These are phyloP conservation scores for Paraconiothyrium sp. DNA, from an alignment of 2,329 filamentous ascomycete genomes.

Conservation along the genomic window DNA sequence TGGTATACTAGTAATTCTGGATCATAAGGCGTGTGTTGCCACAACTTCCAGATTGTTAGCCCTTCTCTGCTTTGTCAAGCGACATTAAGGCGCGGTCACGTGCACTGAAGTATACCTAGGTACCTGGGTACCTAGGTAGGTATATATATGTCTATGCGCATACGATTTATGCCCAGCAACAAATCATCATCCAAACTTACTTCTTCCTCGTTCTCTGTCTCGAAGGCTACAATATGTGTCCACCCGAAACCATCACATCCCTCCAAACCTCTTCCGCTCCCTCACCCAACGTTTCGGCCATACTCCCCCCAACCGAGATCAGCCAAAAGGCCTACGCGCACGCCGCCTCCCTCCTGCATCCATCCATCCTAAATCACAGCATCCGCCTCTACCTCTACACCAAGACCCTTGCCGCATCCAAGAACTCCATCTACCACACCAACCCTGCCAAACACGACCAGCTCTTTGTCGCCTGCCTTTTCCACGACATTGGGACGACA, in stretches of 20 bases:
- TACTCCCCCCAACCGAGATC: conserved; percentile 60
- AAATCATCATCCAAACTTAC: no score
- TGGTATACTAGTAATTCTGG: background rate
- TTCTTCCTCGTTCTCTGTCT: background rate
- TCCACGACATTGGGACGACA: conserved; percentile 79
- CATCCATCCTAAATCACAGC: conserved; percentile 72
- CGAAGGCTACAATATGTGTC: conserved; percentile 10
- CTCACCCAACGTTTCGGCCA: conserved; percentile 14
- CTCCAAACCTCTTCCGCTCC: background rate
- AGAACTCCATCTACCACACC: conserved; percentile 30
- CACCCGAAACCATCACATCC: conserved; percentile 1
- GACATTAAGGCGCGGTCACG: conserved; percentile 10
- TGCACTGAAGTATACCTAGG: background rate
- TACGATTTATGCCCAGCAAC: no score
- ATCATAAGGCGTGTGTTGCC: background rate
- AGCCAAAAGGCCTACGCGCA: conserved; percentile 59
- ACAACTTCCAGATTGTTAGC: background rate
- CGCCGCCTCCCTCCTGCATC: conserved; percentile 60
- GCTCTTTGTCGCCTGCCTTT: conserved; percentile 65
- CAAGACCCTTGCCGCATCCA: conserved; percentile 38
- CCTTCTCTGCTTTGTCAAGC: background rate
- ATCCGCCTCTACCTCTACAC: conserved; percentile 76
- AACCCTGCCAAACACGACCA: conserved; percentile 56
- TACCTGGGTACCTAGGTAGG: no score
- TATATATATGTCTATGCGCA: background rate